Conservation (phyloP, 176 grass and related monocot genomes). For the Secale cereale region DNA sequence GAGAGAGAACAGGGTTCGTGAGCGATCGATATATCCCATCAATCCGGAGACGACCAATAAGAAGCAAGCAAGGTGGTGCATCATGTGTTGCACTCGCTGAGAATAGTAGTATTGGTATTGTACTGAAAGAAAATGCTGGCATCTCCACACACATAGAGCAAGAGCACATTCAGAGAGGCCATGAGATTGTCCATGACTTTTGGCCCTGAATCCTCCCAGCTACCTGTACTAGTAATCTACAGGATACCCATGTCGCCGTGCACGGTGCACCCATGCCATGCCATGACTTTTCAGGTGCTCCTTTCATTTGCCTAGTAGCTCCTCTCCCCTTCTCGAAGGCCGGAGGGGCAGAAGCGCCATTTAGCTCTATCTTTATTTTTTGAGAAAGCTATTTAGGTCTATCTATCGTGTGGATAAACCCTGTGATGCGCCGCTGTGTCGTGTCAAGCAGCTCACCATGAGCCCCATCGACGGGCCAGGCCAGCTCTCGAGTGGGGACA, state of each 20-base stretch:
- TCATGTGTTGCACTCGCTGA: neutral
- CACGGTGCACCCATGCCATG: too few species aligned
- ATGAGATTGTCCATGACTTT: constrained; percentile 24
- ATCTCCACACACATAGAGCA: neutral
- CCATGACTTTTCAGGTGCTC: neutral
- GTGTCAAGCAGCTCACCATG: neutral
- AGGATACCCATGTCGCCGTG: too few species aligned
- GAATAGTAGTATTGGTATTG: constrained; percentile 4
- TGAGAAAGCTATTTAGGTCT: too few species aligned
- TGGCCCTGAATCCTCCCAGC: too few species aligned
- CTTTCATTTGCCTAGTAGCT: too few species aligned
- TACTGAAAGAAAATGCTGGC: neutral
- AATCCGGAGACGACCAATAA: neutral
- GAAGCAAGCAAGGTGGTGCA: neutral
- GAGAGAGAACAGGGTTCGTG: too few species aligned
- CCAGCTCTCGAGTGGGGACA: neutral
- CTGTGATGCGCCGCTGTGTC: neutral
- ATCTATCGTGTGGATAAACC: neutral
- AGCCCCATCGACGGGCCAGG: neutral
- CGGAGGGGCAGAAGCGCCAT: neutral
- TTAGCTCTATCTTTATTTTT: neutral
- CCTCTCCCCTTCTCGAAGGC: neutral
- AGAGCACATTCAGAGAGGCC: neutral
- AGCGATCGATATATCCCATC: too few species aligned
- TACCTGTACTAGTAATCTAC: too few species aligned